Evolutionary conservation across 2,329 filamentous ascomycete species (phyloP), one percentile per base, ranked within the genome.

Genomic region (Penicillium janthinellum): DNA sequence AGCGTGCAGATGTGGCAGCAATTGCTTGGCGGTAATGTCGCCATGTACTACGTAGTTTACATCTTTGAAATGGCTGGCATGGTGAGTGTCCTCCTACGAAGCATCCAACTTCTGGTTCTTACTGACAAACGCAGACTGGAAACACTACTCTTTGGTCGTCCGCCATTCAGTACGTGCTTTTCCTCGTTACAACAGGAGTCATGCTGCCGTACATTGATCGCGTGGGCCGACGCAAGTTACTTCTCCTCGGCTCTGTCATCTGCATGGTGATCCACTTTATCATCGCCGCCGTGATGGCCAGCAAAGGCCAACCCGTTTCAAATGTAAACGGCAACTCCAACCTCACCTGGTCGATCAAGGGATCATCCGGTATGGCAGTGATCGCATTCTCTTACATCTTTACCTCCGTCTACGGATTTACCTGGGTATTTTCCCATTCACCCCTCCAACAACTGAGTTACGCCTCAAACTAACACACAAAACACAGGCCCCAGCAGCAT

Each of bases 351-450:
- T 70, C 76, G 15, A 81, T 86, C 54, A 72, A 72, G 1, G 84
- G 84, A 22, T 54, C 71, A 0, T 71, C 84, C 0, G 82, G 82
- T 3, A 86, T 83, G 67, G 83, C 82, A 0, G 82, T 89, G 63
- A 85, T 90, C 57, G 86, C 87, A 1, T 87, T 83, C 64, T 89
- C 86, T 0, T 90, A 89, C 62, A 83, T 77, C 5, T 77, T 77
- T 54, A 71, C 73, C 0, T 73, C 64, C 1, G 58, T 74, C 2
- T 76, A 76, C 55, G 74, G 72, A 2, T 66, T 76, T 12, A 75
- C 73, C 22, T 75, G 73, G 73, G 73, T 75, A 71, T 85, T 38
- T 0, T 31, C 11, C 34, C 10, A n/a, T 31, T 11, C n/a, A 39
- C 10, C 31, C 8, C 17, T 20, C 12, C 25, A 20, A 8, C 14